Base-by-base conservation (phyloP, 2,329 filamentous ascomycete species). In the Colletotrichum liaoningense region DNA sequence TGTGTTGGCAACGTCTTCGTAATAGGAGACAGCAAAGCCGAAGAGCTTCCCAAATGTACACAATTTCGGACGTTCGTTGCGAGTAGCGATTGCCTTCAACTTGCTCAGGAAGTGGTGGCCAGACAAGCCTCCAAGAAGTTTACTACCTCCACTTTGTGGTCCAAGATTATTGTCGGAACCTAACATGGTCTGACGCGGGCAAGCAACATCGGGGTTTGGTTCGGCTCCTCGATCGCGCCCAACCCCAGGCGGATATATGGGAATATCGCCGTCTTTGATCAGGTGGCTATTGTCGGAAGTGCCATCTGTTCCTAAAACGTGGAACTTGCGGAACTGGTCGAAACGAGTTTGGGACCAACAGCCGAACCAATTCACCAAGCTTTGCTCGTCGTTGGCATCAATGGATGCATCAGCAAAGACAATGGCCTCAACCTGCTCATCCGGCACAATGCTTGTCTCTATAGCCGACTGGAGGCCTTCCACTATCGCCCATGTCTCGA, bases 291-390 rank as follows among this genome's bases (percentile, higher is more conserved):
- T 57, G 4, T 74, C 73, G 9, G 49, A 46, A 14, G 75, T 65
- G 12, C 75, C 63, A 28, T 77, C 77, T 1, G 89, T 89, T 3
- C 90, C 90, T 5, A 92, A 67, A 3, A 92, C 87, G 22, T 83
- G 81, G 75, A 92, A 92, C 49, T 85, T 87, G 38, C 89, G 86
- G 76, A 86, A 89, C 54, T 81, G 80, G 69, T 90, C 86, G 46
- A 89, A 77, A 35, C 86, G 85, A 68, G 79, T 73, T 38, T 84
- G 81, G 0, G 89, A 83, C 90, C 90, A 92, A 79, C 84, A 88
- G 1, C 88, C 89, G 78, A 91, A 92, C 87, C 89, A 92, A 74
- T 91, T 89, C 11, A 92, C 85, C 33, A 93, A 81, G 69, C 87
- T 90, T 77, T 91, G 88, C 77, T 93, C 91, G 73, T 92, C 90